Evolutionary conservation across 1,139 yeast genomes (phyloP), one percentile per base, ranked within the genome.

Genomic region (Kluyveromyces sp.): DNA sequence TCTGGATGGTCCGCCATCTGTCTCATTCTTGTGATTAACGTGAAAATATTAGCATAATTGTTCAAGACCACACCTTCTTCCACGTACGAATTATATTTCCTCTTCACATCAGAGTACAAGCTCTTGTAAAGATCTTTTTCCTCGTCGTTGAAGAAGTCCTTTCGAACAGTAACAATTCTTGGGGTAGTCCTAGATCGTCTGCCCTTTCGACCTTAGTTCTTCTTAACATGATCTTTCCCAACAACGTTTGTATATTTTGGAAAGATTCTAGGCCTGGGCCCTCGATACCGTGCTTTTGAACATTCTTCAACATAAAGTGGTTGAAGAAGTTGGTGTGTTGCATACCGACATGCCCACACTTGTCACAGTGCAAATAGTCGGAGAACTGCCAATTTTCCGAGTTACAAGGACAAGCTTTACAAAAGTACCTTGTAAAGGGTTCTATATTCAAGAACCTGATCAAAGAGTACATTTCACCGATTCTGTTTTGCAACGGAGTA

Each of bases 1-100:
- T 94, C 99, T 0, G 98, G 98, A 65, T 92, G 99, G 64, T 94
- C 98, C 0, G 98, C 97, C 58, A 92, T 73, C 66, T 92, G 98
- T 60, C 98, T 78, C 98, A 92, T 92, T 59, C 98, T 73, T 0
- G 98, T 94, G 57, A 92, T 90, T 49, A 94, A 74, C 0, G 97
- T 90, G 69, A 92, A 94, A 59, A 92, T 90, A 59, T 92, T 92
- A 38, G 98, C 98, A 67, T 94, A 92, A 64, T 94, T 92, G 65
- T 90, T 90, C 49, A 89, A 72, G 39, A 89, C 96, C 30, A 92
- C 96, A 65, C 98, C 98, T 61, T 87, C 92, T 28, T 95, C 94
- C 40, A 92, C 97, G 63, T 79, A 90, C 44, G 79, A 83, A 46
- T 74, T 74, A 70, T 89, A 92, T 56, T 83, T 83, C 50, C 98